A percentile compares a stretch with the other conserved stretches of the same genome.
phyloP scores from a whole-genome alignment of 1,139 yeast genomes.

The Candida sp. region DNA sequence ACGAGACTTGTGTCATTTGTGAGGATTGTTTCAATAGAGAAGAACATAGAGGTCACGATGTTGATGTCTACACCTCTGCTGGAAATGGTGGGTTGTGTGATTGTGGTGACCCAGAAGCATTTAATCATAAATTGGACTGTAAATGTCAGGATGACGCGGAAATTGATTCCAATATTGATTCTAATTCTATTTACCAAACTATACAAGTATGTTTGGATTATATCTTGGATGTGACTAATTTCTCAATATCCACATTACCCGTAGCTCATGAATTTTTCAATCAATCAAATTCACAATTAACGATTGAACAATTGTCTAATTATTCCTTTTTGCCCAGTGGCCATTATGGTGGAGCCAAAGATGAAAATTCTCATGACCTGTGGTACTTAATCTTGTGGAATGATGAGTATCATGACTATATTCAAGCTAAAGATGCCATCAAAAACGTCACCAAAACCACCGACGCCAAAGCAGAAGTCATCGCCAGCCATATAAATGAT shows the following conservation, averaged over 20 bases:
- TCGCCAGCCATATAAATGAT: slow-evolving; percentile 33
- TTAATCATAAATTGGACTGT: slow-evolving; percentile 59
- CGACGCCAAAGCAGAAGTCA: slow-evolving; percentile 21
- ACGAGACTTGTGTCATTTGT: slow-evolving; percentile 74
- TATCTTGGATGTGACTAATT: slow-evolving; percentile 44
- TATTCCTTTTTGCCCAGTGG: slow-evolving; percentile 24
- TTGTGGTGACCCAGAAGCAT: slow-evolving; percentile 89
- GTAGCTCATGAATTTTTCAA: slow-evolving; percentile 25
- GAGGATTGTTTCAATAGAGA: slow-evolving; percentile 63
- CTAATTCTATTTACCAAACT: slow-evolving; percentile 21
- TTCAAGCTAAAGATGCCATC: slow-evolving; percentile 42
- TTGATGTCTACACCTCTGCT: slow-evolving; percentile 47
- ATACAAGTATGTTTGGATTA: slow-evolving; percentile 42
- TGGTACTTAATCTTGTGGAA: slow-evolving; percentile 64
- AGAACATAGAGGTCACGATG: slow-evolving; percentile 66
- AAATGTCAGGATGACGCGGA: slow-evolving; percentile 18
- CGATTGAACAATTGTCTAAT: slow-evolving; percentile 24
- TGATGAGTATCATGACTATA: slow-evolving; percentile 65
- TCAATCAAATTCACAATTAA: slow-evolving; percentile 15
- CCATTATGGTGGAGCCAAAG: slow-evolving; percentile 27
- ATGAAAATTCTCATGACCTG: slow-evolving; percentile 19
- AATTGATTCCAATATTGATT: slow-evolving; percentile 6
- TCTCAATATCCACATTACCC: slow-evolving; percentile 33
- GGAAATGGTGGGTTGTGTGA: slow-evolving; percentile 73
- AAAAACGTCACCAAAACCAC: slow-evolving; percentile 28